Conservation (phyloP, 2,329 filamentous ascomycete genomes). For the Ambrosiella xylebori region DNA sequence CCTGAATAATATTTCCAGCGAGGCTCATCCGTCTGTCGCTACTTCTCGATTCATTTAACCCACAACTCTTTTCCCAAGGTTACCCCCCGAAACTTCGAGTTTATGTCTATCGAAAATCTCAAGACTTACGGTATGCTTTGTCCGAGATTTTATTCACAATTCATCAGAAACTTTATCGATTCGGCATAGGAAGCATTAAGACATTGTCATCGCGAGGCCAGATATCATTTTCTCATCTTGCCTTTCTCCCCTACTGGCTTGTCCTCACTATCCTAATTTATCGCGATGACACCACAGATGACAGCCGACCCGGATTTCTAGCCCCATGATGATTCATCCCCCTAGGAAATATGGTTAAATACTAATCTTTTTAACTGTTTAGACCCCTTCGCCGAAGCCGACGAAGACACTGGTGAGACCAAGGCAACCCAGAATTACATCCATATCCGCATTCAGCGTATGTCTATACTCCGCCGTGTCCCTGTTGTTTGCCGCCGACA, state of each 20-base stretch:
- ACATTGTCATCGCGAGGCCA: too few relatives aligned
- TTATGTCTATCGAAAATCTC: conserved; percentile 99
- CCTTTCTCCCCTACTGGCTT: too few relatives aligned
- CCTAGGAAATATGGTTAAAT: too few relatives aligned
- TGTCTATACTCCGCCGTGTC: conserved; percentile 23
- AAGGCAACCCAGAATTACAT: conserved; percentile 97
- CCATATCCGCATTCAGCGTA: conserved; percentile 99
- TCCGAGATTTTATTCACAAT: background rate
- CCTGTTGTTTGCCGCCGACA: background rate
- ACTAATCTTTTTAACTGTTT: conserved; percentile 11
- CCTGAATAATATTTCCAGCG: conserved; percentile 22
- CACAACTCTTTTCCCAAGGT: conserved; percentile 35
- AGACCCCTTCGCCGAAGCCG: conserved; percentile 99
- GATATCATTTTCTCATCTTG: too few relatives aligned
- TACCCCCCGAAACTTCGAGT: conserved; percentile 54
- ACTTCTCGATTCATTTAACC: conserved; percentile 21
- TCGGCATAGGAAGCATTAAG: background rate
- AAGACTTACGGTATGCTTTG: conserved; percentile 63
- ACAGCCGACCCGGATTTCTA: too few relatives aligned
- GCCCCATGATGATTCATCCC: too few relatives aligned
- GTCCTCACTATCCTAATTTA: background rate
- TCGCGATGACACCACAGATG: background rate
- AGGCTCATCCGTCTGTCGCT: conserved; percentile 37
- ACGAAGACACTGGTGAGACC: conserved; percentile 94
- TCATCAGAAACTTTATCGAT: background rate